Base-by-base conservation (phyloP, 345 rosid genomes). In the Theobroma cacao region DNA sequence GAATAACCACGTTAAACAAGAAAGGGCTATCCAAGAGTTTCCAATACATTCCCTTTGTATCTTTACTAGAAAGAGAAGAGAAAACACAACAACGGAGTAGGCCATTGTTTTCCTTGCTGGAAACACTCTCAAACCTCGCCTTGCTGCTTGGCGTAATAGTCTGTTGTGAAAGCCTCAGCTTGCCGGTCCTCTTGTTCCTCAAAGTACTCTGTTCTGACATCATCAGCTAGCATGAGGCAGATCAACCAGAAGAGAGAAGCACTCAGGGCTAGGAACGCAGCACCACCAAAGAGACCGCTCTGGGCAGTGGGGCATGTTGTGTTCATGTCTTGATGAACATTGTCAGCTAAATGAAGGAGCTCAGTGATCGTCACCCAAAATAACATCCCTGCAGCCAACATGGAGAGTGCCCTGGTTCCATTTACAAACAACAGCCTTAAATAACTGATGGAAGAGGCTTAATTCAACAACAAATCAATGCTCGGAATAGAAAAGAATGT, bases 221-320 rank as follows among this genome's bases (percentile, higher is more conserved):
- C 79, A 26, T 28, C n/a, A 0, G 77, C 75, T 3, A 85, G 82
- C 79, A 78, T 82, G 20, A 85, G 78, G 68, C 84, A 75, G 26
- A 85, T 56, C 78, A 85, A 55, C 84, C 85, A 82, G 79, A 80
- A 85, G 41, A 85, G 82, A 12, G 82, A 65, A 72, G 88, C 81
- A 67, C 76, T 61, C 7, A 85, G 73, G 53, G 87, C 64, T 66
- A 80, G 2, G 76, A 82, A 80, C 45, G 85, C 84, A 0, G 65
- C 85, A 1, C 84, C 84, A 1, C 85, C 84, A 72, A 85, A 75
- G 20, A 85, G 80, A 17, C 82, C 82, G 4, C 75, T 72, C 77
- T 82, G 80, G 40, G 85, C 82, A 3, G 85, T 78, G 30, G 79
- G 80, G 74, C 85, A 78, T 2, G 38, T 61, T 4, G 82, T 47